Percentiles rank a stretch among this genome's conserved stretches.
Conservation (phyloP, 225 moss, liverwort and hornwort genomes). For the Asterella californica region DNA sequence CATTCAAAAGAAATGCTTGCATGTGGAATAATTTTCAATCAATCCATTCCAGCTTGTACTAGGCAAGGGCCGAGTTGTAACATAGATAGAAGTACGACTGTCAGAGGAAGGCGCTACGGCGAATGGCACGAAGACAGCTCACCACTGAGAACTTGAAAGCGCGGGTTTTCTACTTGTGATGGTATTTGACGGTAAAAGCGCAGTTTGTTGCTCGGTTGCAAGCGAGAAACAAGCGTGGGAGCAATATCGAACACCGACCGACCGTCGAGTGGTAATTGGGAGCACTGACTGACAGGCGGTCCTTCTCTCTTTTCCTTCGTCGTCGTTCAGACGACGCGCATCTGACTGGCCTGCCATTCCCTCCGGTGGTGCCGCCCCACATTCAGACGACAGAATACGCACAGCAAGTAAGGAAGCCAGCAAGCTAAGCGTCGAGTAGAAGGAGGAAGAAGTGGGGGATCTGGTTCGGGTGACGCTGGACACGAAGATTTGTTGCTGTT, state of each 20-base stretch:
- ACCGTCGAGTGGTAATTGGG: not conserved
- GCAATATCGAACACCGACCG: not conserved
- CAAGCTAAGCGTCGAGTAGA: not conserved
- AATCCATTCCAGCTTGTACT: too few relatives aligned
- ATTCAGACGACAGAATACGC: not conserved
- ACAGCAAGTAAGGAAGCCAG: not conserved
- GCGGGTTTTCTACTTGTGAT: not conserved
- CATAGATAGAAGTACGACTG: too few relatives aligned
- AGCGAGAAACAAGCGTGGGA: not conserved
- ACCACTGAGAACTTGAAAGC: not conserved
- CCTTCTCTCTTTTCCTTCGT: not conserved
- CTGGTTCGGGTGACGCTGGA: not conserved
- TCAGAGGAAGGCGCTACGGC: not conserved
- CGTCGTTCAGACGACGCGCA: not conserved
- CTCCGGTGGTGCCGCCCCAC: slow-evolving; percentile 4
- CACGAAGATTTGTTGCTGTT: not conserved
- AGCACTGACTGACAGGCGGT: not conserved
- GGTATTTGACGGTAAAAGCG: too few relatives aligned
- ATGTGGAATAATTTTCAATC: too few relatives aligned
- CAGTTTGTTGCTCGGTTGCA: not conserved
- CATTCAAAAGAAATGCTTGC: too few relatives aligned
- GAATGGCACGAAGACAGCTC: not conserved
- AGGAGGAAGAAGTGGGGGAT: not conserved
- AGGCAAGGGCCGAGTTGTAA: too few relatives aligned
- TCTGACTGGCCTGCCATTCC: not conserved